Evolutionary conservation across 768 basidiomycete species (phyloP), one percentile per base, ranked within the genome.

Genomic region (Candolleomyces aberdarensis): DNA sequence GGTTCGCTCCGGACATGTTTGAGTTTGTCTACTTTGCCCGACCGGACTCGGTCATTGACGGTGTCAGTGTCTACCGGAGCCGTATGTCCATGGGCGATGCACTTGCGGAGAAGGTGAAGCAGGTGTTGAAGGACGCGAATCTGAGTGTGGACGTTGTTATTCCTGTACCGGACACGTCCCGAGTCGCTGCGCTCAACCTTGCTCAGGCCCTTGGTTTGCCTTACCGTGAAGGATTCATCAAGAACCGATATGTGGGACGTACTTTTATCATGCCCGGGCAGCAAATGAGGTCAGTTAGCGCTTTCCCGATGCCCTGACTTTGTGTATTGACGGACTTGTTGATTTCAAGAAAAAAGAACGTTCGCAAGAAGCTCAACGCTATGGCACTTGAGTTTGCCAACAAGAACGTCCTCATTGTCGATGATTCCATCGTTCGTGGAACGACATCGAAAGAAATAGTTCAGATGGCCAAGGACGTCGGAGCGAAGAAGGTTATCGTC

Each of bases 221-320:
- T 3, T 99, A 98, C 74, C 86, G 97, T 50, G 97, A 99, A 76
- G 97, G 97, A 1, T 98, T 99, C 73, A 86, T 98, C 66, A 99
- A 99, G 80, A 99, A 99, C 73, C 87, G 97, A 39, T 99, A 99
- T 75, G 94, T 98, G 36, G 97, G 96, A 3, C 80, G 97, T 65
- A 99, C 97, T 0, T 99, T 99, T 72, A 98, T 99, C 75, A 99
- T 99, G 97, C 96, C 97, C 8, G 97, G 96, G 22, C 97, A 99
- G 71, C 90, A 93, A 73, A 91, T 94, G 87, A 85, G 95, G 92
- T 86, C 26, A 26, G 26, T 26, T 1, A 26, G 2, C 26, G 26
- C 26, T 26, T 26, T n/a, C n/a, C n/a, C n/a, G n/a, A n/a, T n/a
- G n/a, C n/a, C n/a, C n/a, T n/a, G n/a, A n/a, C n/a, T n/a, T n/a